Evolutionary conservation across 139 green algal genomes (phyloP), one percentile per base, ranked within the genome.

Genomic region (Diplosphaera chodatii): DNA sequence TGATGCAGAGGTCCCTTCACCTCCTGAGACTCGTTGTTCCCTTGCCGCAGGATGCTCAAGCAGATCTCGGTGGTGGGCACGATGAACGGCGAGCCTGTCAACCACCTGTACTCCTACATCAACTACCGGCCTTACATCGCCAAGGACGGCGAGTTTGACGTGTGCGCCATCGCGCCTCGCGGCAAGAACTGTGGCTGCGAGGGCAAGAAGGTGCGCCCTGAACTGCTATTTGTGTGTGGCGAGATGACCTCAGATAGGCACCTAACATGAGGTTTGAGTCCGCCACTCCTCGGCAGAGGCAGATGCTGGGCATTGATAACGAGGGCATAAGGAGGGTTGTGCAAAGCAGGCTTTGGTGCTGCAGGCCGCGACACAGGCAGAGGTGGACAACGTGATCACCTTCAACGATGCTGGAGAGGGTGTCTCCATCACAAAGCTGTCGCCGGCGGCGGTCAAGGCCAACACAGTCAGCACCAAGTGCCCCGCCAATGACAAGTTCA

Each of bases 101-200:
- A 59, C 48, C 48, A 59, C 48, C 48, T 59, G 48, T 59, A 59
- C 48, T 59, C 48, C 13, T 59, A 59, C 48, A 59, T 59, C 48
- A 59, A 59, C 48, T 59, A 27, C 48, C 48, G 48, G 10, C 48
- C 48, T 25, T 59, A 59, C 48, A 25, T 59, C 48, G 48, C 48
- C 13, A 10, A 10, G 13, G 48, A 59, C 48, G 48, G 48, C 48
- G 48, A n/a, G 16, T 59, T 59, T 59, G 48, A 59, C 48, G 48
- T 59, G 10, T 59, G 48, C 48, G 48, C 48, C 48, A 59, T 59
- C 48, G 48, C 48, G 48, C 48, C 48, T 10, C 13, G 18, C 13
- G 48, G 48, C 16, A 3, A 23, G 16, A 59, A 59, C 48, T 59
- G 48, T 18, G 16, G 25, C 48, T 59, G 48, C 48, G 16, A 10